These are phyloP conservation scores for Annulohypoxylon nitens DNA, from an alignment of 495 filamentous ascomycete genomes.

Conservation along the genomic window DNA sequence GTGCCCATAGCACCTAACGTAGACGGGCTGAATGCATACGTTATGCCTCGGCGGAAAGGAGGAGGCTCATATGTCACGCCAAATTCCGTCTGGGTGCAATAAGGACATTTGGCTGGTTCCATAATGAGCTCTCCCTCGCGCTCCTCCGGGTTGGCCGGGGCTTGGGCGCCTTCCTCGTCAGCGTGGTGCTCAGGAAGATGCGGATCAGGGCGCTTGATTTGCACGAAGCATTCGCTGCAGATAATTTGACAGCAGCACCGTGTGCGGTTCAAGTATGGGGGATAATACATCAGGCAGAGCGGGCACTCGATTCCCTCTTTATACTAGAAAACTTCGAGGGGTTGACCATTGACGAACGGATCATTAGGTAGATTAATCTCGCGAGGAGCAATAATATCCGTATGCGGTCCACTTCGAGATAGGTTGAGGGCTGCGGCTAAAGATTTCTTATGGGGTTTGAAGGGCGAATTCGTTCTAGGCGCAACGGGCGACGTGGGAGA, in stretches of 20 bases:
- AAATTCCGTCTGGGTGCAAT: constrained; percentile 95
- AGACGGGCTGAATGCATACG: constrained; percentile 69
- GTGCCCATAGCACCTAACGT: constrained; percentile 65
- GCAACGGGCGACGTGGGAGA: constrained; percentile 66
- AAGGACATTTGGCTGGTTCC: constrained; percentile 93
- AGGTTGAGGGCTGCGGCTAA: constrained; percentile 81
- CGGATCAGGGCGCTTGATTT: constrained; percentile 96
- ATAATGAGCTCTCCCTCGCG: constrained; percentile 81
- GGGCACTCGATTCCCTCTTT: constrained; percentile 92
- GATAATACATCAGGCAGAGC: constrained; percentile 96
- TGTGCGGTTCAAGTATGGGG: constrained; percentile 94
- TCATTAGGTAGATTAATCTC: constrained; percentile 86
- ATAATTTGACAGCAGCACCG: constrained; percentile 97
- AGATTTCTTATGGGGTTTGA: constrained; percentile 83
- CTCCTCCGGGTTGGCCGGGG: constrained; percentile 59
- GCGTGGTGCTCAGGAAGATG: constrained; percentile 90
- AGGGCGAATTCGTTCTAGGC: constrained; percentile 57
- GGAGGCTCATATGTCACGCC: constrained; percentile 92
- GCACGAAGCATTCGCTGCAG: constrained; percentile 98
- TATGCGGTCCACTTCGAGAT: constrained; percentile 74
- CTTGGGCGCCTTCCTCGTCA: constrained; percentile 65
- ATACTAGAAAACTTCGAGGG: constrained; percentile 91
- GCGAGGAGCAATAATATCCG: constrained; percentile 73
- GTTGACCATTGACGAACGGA: constrained; percentile 90
- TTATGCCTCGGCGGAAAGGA: constrained; percentile 85